Evolutionary conservation across 148 eudicot species (phyloP).

Genomic region (Tetragonia tetragonoides): DNA sequence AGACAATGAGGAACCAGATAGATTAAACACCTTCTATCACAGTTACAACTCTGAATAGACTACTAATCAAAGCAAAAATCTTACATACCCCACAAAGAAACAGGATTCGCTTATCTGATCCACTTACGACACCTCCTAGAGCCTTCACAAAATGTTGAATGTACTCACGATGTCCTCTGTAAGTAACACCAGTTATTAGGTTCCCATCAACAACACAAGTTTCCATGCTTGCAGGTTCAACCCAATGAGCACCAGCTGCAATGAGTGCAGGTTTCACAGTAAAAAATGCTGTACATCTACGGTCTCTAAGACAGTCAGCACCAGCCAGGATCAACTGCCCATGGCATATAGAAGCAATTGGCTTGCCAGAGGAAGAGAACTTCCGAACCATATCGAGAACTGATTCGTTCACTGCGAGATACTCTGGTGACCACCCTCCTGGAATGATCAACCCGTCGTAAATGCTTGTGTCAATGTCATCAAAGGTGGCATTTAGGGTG

Average conservation of each 20-base stretch:
- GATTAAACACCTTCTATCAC: not conserved
- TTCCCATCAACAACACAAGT: conserved; percentile 67
- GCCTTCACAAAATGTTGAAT: conserved; percentile 80
- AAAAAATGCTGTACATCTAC: conserved; percentile 78
- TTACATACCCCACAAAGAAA: conserved; percentile 94
- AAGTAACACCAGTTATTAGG: conserved; percentile 70
- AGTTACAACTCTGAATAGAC: not conserved
- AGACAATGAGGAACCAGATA: too few species aligned
- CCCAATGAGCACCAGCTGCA: conserved; percentile 97
- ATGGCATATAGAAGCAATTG: conserved; percentile 83
- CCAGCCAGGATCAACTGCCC: conserved; percentile 91
- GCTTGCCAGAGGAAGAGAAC: conserved; percentile 58
- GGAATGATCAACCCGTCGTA: conserved; percentile 91
- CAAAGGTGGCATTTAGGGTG: conserved; percentile 81
- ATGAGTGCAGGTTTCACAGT: conserved; percentile 63
- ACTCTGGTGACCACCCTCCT: conserved; percentile 94
- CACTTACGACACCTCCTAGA: conserved; percentile 72
- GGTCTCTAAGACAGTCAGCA: conserved; percentile 62
- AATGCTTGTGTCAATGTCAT: conserved; percentile 56
- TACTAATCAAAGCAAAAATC: not conserved
- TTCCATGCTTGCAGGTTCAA: conserved; percentile 61
- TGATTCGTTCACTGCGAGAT: conserved; percentile 73
- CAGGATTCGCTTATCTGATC: conserved; percentile 64
- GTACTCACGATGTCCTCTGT: conserved; percentile 74
- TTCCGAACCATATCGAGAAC: conserved; percentile 58